These are phyloP conservation scores for Pichia occidentalis DNA, from an alignment of 805 yeast genomes.

Conservation along the genomic window DNA sequence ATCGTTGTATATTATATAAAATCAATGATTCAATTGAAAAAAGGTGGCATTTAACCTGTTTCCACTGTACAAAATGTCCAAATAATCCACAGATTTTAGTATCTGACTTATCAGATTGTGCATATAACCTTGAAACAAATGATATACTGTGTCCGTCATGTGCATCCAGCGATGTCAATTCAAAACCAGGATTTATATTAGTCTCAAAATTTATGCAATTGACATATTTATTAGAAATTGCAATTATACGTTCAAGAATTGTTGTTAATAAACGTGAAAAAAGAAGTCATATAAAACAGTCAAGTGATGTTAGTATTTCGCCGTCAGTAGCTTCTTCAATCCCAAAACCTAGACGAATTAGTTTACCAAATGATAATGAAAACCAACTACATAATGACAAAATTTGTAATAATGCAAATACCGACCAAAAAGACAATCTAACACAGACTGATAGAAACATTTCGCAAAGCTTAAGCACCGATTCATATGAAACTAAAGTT, in stretches of 20 bases:
- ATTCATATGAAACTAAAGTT: constrained; percentile 61
- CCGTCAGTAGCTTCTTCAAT: background rate
- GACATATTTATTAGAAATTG: constrained; percentile 72
- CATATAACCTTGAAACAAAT: constrained; percentile 34
- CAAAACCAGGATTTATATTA: constrained; percentile 47
- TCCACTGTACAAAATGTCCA: constrained; percentile 57
- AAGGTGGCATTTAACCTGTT: constrained; percentile 82
- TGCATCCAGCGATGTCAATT: constrained; percentile 42
- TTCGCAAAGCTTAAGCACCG: no score
- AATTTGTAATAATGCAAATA: background rate
- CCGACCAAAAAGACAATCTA: background rate
- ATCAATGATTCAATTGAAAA: constrained; percentile 29
- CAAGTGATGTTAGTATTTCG: background rate
- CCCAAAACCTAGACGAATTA: no score
- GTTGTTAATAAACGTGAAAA: constrained; percentile 40
- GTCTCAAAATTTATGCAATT: constrained; percentile 71
- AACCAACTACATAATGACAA: background rate
- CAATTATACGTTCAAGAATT: constrained; percentile 64
- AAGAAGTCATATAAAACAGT: constrained; percentile 4
- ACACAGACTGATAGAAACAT: constrained; percentile 20
- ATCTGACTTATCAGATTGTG: constrained; percentile 33
- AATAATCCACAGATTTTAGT: constrained; percentile 3
- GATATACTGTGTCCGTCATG: constrained; percentile 58
- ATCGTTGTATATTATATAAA: constrained; percentile 57
- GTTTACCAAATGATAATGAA: constrained; percentile 3